Conservation (phyloP, 306 rosid genomes). For the Rosa lucieae region DNA sequence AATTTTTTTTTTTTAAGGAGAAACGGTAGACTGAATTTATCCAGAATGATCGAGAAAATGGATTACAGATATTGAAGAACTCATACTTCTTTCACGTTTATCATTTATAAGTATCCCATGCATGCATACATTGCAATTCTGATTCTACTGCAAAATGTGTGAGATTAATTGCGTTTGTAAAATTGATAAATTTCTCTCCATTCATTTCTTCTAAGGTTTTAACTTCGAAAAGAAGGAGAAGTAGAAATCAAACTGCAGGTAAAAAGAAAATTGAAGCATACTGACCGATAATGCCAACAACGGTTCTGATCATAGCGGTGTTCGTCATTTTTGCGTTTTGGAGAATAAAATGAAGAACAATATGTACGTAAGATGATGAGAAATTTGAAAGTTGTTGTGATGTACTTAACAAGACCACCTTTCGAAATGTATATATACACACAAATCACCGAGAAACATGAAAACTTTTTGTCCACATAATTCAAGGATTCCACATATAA, state of each 20-base stretch:
- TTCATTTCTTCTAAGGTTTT: background rate
- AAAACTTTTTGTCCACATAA: background rate
- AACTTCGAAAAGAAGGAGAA: background rate
- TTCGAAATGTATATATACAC: background rate
- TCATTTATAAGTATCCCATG: background rate
- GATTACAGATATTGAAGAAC: background rate
- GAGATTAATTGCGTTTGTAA: background rate
- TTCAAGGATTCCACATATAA: constrained; percentile 2
- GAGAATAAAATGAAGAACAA: background rate
- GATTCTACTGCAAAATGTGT: background rate
- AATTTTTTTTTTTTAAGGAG: background rate
- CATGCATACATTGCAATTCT: background rate
- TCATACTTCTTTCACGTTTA: background rate
- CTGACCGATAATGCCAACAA: constrained; percentile 56
- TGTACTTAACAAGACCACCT: background rate
- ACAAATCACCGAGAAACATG: background rate
- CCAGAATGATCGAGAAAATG: background rate
- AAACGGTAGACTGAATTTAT: background rate
- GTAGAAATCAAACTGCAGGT: too few relatives aligned
- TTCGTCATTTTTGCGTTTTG: constrained; percentile 17
- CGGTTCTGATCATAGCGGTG: constrained; percentile 20
- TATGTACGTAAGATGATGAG: background rate
- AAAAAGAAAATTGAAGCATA: background rate
- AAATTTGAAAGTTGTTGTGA: background rate
- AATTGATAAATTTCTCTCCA: background rate